These are phyloP conservation scores for Wickerhamomyces bisporus DNA, from an alignment of 805 yeast genomes.

Conservation along the genomic window DNA sequence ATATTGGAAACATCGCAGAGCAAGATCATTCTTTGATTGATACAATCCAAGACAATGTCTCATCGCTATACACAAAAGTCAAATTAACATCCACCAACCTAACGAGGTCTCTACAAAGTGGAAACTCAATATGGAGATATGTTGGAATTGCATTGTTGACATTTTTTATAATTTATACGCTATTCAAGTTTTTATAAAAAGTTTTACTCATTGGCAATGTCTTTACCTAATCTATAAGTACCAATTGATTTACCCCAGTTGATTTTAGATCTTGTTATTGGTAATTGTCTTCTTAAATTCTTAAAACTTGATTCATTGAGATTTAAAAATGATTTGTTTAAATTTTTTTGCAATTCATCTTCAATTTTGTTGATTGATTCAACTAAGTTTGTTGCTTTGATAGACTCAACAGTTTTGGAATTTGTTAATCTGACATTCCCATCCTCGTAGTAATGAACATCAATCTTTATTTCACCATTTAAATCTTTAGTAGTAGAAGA, in stretches of 20 bases:
- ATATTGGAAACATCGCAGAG: conserved; percentile 59
- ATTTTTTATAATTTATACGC: conserved; percentile 53
- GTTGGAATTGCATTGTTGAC: conserved; percentile 50
- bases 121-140: conserved; percentile 55
- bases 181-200: conserved; percentile 39
- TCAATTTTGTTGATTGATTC: conserved; percentile 53
- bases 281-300: conserved; percentile 81
- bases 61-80: conserved; percentile 42
- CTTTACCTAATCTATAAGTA: conserved; percentile 80
- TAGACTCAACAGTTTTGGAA: conserved; percentile 25
- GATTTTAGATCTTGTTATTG: conserved; percentile 85
- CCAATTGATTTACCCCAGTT: conserved; percentile 96
- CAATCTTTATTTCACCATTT: conserved; percentile 54
- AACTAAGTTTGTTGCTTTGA: conserved; percentile 26
- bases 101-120: conserved; percentile 50
- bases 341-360: conserved; percentile 48
- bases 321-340: conserved; percentile 59
- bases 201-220: conserved; percentile 41
- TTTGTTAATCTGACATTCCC: conserved; percentile 84
- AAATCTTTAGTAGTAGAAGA: conserved; percentile 29
- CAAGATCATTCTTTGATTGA: conserved; percentile 41
- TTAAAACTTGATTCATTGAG: conserved; percentile 82
- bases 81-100: conserved; percentile 47
- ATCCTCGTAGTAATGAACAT: conserved; percentile 91
- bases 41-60: conserved; percentile 45